Base-by-base conservation (phyloP, 2,329 filamentous ascomycete species). In the Neopestalotiopsis sp. region DNA sequence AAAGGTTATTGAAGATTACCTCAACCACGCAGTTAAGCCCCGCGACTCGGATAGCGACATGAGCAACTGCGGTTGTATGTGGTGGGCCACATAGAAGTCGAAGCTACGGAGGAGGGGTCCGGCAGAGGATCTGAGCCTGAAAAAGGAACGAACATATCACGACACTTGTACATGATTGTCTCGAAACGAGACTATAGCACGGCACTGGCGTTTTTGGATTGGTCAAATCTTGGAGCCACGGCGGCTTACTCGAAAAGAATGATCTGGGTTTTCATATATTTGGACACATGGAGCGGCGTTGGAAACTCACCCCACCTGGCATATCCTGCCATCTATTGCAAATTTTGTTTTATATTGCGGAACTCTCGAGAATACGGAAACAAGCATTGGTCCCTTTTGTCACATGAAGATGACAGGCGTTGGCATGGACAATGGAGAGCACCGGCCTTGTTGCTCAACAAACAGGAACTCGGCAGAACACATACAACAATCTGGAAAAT, bases 21-120 rank as follows among this genome's bases (percentile, higher is more conserved):
- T 74, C 2, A 62, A 45, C 40, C 34, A 69, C 14, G 72, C 76
- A 34, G 42, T 70, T 4, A 52, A 68, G 34, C 74, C 72, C 28
- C 69, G 65, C 32, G 71, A 69, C 30, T 69, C 60, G 30, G 72
- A 72, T 32, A 73, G 74, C 28, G 81, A 86, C 63, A 77, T 87
- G 67, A 87, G 84, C 68, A 79, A 84, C 45, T 89, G 86, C 67
- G 85, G 84, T 9, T 89, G 86, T 71, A 80, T 86, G 71, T 88
- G 86, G 86, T 86, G 82, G 79, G 78, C 83, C 62, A 82, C 80
- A 66, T 88, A 73, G 81, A 63, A n/a, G 32, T 38, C 40, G 20
- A 28, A 5, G 4, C 20, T 28, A 28, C 13, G 17, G 14, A n/a
- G 28, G 34, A 56, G n/a, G 38, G 40, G 12, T 52, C 7, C 24